Percentiles rank a stretch among this genome's conserved stretches.
phyloP scores from a whole-genome alignment of 208 protist genomes.

The Plasmodiophora brassicae region DNA sequence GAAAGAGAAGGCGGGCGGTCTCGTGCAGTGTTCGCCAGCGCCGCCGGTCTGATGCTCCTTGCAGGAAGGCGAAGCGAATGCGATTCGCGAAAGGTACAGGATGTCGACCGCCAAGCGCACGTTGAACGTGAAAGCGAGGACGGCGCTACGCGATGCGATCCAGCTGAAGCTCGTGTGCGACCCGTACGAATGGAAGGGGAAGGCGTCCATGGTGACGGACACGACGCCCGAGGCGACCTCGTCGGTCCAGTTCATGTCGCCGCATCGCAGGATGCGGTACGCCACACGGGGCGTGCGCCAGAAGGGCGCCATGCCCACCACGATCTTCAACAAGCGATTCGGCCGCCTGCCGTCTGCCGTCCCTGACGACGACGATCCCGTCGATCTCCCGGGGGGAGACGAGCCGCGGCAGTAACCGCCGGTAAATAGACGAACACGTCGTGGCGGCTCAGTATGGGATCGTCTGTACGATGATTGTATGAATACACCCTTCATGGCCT shows the following conservation, averaged over 20 bases:
- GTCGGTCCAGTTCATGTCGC: not conserved
- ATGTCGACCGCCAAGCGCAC: not conserved
- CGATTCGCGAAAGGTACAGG: slow-evolving; percentile 12
- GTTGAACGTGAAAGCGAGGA: not conserved
- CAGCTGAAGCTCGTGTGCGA: not conserved
- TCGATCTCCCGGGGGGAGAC: too few relatives aligned
- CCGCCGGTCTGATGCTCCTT: not conserved
- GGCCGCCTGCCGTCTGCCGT: too few relatives aligned
- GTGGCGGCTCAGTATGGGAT: too few relatives aligned
- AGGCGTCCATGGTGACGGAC: slow-evolving; percentile 23
- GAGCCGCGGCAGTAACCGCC: too few relatives aligned
- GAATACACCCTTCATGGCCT: too few relatives aligned
- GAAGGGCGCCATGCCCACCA: not conserved
- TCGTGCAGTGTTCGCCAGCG: not conserved
- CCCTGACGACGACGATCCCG: too few relatives aligned
- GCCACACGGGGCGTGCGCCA: not conserved
- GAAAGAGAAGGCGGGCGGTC: not conserved
- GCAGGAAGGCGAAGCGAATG: not conserved
- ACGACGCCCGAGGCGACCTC: not conserved
- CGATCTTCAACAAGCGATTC: not conserved
- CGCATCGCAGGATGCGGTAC: not conserved
- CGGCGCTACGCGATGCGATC: not conserved
- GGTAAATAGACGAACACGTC: too few relatives aligned
- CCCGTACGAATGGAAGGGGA: slow-evolving; percentile 13
- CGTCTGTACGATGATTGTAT: too few relatives aligned